phyloP scores from a whole-genome alignment of 306 rosid species.

The Corylus avellana region DNA sequence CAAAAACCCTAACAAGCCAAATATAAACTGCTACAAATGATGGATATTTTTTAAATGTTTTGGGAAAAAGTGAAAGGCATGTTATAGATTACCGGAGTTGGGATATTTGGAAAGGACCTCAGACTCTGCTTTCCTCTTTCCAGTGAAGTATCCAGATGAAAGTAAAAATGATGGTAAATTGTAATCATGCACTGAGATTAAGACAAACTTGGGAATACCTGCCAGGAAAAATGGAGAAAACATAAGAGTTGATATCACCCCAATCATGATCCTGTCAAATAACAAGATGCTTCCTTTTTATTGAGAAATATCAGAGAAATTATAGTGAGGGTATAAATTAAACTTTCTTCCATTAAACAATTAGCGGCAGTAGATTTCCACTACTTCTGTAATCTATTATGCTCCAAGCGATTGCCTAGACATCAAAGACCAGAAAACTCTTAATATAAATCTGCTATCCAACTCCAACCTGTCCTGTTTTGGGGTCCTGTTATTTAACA shows the following conservation, averaged over 20 bases:
- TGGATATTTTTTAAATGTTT: neutral
- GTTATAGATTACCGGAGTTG: conserved; percentile 62
- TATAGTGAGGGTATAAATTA: neutral
- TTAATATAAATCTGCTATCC: neutral
- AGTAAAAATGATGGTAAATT: conserved; percentile 80
- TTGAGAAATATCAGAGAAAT: conserved; percentile 11
- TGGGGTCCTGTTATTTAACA: neutral
- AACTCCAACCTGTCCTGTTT: neutral
- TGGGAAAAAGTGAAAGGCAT: conserved; percentile 9
- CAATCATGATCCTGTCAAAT: neutral
- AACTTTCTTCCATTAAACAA: neutral
- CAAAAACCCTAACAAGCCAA: neutral
- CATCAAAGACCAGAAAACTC: neutral
- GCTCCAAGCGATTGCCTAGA: neutral
- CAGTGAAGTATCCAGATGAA: conserved; percentile 84
- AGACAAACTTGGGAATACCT: conserved; percentile 89
- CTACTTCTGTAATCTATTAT: neutral
- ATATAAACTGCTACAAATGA: neutral
- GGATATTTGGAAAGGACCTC: conserved; percentile 97
- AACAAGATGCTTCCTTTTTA: neutral
- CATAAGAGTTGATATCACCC: conserved; percentile 3
- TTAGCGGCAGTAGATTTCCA: neutral
- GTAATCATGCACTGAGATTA: conserved; percentile 92
- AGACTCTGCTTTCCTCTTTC: conserved; percentile 96
- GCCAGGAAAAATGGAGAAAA: conserved; percentile 30